Base-by-base conservation (phyloP, 2,329 filamentous ascomycete genomes). In the Xylariaceae sp. region DNA sequence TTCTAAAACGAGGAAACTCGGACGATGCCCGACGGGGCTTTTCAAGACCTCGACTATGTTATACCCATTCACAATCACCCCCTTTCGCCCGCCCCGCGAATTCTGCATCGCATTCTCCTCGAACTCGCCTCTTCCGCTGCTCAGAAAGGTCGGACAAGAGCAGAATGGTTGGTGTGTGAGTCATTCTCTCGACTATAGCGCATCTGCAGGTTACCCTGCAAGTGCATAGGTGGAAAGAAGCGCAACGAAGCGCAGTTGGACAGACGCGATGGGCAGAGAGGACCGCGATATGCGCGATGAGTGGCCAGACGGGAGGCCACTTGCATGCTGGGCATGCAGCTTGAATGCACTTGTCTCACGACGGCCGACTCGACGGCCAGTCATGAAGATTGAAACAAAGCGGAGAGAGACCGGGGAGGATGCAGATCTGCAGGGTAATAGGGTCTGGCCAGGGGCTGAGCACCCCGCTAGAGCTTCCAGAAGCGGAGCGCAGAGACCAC, bases 261-360 rank as follows among this genome's bases (percentile, higher is more conserved):
- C 49, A 63, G 57, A 66, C 65, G 66, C 65, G 66, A 64, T 51
- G 42, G 48, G 4, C 51, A n/a, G 42, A 57, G 58, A 56, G 45
- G 57, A 66, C 55, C 66, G 66, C 63, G 66, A 61, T 55, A 50
- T 47, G 56, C 60, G 57, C 60, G 54, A 57, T 69, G 65, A 67
- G 48, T 69, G 66, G 66, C 59, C 63, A 54, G 53, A 50, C 45
- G 39, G 47, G 42, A 55, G 58, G 43, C 56, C 57, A 51, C 58
- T 42, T 57, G 62, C 66, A 66, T 16, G 53, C 55, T 45, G 41
- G 48, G 45, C 52, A 61, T 66, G 63, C 61, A 62, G 54, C 49
- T 49, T 52, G 54, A 33, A 48, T 62, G 60, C 60, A 60, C 51
- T 59, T 45, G 65, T 66, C 63, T 67, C 65, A 64, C 60, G 56